Evolutionary conservation across 331 rosid genomes (phyloP).

Genomic region (Rosa hybrid): DNA sequence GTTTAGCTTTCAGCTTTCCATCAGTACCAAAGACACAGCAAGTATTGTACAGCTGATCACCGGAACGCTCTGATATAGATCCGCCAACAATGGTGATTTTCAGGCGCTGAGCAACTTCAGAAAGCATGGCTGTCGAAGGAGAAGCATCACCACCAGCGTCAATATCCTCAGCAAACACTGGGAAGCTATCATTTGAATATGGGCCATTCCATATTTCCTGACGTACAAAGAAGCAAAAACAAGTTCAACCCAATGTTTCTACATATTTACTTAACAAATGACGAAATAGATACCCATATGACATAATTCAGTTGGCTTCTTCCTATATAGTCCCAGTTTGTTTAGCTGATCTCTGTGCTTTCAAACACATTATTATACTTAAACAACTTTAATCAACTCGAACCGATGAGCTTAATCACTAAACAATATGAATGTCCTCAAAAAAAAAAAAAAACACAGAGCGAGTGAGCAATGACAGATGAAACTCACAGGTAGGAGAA

Average conservation of each 20-base stretch:
- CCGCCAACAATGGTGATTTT: constrained; percentile 90
- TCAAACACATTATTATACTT: background rate
- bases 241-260: no score
- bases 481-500: constrained; percentile 66
- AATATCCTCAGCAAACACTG: constrained; percentile 84
- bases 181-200: constrained; percentile 83
- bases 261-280: no score
- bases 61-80: constrained; percentile 83
- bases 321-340: no score
- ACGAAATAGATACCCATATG: no score
- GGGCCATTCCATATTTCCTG: constrained; percentile 98
- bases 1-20: constrained; percentile 77
- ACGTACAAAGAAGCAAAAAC: background rate
- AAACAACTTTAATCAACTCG: background rate
- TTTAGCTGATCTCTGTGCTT: no score
- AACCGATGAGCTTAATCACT: background rate
- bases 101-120: constrained; percentile 63
- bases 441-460: no score
- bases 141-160: constrained; percentile 84
- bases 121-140: constrained; percentile 91
- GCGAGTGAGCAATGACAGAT: background rate
- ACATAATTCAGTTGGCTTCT: no score
- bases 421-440: no score
- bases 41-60: constrained; percentile 69
- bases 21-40: constrained; percentile 85